phyloP scores from a whole-genome alignment of 2,329 filamentous ascomycete genomes.

The Curvularia sp. region DNA sequence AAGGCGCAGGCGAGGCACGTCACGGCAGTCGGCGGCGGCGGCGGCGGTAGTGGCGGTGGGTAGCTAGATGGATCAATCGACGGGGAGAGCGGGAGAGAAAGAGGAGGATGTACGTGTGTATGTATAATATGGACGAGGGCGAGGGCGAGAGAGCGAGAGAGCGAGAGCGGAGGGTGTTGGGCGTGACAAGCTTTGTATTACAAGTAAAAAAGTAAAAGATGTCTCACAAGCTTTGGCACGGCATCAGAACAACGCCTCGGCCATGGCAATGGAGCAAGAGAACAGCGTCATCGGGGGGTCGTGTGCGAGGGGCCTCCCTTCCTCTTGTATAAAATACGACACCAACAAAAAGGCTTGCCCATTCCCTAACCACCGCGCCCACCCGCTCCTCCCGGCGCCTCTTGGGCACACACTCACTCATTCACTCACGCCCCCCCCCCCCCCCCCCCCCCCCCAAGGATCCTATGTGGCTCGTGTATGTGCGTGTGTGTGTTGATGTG shows the following conservation, averaged over 20 bases:
- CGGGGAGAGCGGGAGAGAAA: neutral
- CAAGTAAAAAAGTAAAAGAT: neutral
- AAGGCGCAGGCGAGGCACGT: neutral
- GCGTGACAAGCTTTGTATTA: neutral
- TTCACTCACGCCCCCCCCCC: slow-evolving; percentile 1
- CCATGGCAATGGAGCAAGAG: neutral
- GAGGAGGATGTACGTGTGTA: too few relatives aligned
- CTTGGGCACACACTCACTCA: slow-evolving; percentile 6
- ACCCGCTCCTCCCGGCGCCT: slow-evolving; percentile 5
- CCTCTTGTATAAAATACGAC: slow-evolving; percentile 22
- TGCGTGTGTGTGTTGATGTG: neutral
- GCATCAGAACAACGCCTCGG: neutral
- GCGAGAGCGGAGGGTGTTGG: too few relatives aligned
- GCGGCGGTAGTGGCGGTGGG: neutral
- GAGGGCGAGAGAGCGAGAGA: neutral
- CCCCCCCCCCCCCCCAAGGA: slow-evolving; percentile 6
- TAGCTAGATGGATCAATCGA: neutral
- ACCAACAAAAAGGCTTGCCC: slow-evolving; percentile 1
- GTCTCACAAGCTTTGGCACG: neutral
- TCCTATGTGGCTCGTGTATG: slow-evolving; percentile 7
- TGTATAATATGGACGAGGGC: neutral
- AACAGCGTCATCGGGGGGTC: too few relatives aligned
- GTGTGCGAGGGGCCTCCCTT: slow-evolving; percentile 9
- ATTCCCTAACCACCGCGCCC: neutral
- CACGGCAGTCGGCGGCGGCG: neutral